Evolutionary conservation across 495 filamentous ascomycete genomes (phyloP).

Genomic region (Chlorociboria aeruginascens): DNA sequence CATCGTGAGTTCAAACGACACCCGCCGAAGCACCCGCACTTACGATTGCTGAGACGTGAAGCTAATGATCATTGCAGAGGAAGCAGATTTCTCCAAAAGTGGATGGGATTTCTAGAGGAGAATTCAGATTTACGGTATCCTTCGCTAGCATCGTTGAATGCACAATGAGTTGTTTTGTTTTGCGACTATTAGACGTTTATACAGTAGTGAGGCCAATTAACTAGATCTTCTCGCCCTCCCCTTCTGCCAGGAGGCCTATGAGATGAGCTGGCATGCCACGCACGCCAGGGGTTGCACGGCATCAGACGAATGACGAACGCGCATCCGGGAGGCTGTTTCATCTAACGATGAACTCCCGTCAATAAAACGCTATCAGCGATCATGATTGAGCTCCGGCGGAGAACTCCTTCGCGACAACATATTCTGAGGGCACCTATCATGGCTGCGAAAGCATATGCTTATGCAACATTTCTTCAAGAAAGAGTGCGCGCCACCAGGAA

Average conservation of each 20-base stretch:
- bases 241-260: too few species aligned
- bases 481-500: background rate
- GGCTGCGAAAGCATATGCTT: background rate
- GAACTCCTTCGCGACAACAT: background rate
- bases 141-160: slow-evolving; percentile 44
- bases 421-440: background rate
- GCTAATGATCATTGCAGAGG: slow-evolving; percentile 38
- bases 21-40: background rate
- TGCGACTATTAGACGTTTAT: background rate
- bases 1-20: slow-evolving; percentile 16
- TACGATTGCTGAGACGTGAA: slow-evolving; percentile 2
- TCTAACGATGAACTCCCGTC: background rate
- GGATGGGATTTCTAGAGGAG: slow-evolving; percentile 84
- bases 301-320: slow-evolving; percentile 19
- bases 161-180: background rate
- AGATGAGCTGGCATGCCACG: too few species aligned
- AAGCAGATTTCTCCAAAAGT: slow-evolving; percentile 69
- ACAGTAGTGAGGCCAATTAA: too few species aligned
- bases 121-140: slow-evolving; percentile 78
- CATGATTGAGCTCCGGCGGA: too few species aligned
- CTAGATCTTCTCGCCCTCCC: too few species aligned
- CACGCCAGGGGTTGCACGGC: background rate
- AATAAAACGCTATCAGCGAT: background rate
- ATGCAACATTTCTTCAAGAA: background rate
- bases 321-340: slow-evolving; percentile 9